phyloP scores from a whole-genome alignment of 371 early-diverging fungal genomes.

The Mucor piriformis region DNA sequence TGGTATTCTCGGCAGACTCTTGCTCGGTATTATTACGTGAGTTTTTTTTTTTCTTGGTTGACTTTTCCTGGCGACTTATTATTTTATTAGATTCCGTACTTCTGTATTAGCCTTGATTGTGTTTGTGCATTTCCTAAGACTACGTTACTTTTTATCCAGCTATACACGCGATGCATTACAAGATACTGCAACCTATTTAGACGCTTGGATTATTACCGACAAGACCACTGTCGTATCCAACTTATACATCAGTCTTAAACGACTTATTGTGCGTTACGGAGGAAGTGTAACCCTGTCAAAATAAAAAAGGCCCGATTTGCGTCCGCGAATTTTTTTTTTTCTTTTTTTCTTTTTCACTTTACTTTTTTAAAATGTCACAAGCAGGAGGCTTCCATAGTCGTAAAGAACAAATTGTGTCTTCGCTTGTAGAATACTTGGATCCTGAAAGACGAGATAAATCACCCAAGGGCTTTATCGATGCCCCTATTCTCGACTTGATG shows the following conservation, averaged over 20 bases:
- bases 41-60: background rate
- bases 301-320: background rate
- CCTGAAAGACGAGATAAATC: constrained; percentile 62
- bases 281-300: background rate
- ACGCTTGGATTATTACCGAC: constrained; percentile 46
- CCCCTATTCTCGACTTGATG: constrained; percentile 59
- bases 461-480: constrained; percentile 68
- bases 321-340: background rate
- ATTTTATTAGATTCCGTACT: constrained; percentile 57
- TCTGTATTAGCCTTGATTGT: constrained; percentile 77
- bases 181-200: constrained; percentile 50
- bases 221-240: constrained; percentile 23
- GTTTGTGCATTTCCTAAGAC: constrained; percentile 80
- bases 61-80: background rate
- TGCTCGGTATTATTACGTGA: constrained; percentile 65
- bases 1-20: constrained; percentile 68
- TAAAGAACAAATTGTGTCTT: constrained; percentile 44
- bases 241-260: constrained; percentile 54
- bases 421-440: constrained; percentile 54
- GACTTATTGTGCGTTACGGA: constrained; percentile 56
- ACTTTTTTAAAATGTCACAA: too few relatives aligned
- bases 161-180: constrained; percentile 63
- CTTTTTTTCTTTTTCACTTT: background rate
- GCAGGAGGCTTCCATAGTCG: background rate
- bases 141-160: constrained; percentile 77